phyloP scores from a whole-genome alignment of 2,329 filamentous ascomycete species.

The Fusarium albidum region DNA sequence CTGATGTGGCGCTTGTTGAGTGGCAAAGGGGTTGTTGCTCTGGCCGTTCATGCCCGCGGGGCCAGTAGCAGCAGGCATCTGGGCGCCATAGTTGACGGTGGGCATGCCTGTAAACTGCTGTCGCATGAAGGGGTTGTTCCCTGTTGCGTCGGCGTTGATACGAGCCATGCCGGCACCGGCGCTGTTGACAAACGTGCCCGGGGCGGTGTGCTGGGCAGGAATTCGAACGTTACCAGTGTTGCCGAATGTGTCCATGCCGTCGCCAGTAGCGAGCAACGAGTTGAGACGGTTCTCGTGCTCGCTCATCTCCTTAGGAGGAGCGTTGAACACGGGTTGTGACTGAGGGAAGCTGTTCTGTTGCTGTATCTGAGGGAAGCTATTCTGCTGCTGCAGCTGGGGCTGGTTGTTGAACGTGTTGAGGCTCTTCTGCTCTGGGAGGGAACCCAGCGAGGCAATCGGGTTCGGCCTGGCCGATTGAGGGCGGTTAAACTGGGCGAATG shows the following conservation, averaged over 20 bases:
- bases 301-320: conserved; percentile 63
- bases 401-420: conserved; percentile 63
- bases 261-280: conserved; percentile 82
- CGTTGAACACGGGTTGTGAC: conserved; percentile 40
- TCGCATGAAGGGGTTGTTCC: conserved; percentile 89
- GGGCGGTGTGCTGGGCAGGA: conserved; percentile 94
- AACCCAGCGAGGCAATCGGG: conserved; percentile 74
- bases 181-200: conserved; percentile 95
- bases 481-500: conserved; percentile 82
- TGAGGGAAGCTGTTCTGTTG: conserved; percentile 47
- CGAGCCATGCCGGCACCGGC: conserved; percentile 81
- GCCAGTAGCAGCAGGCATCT: conserved; percentile 64
- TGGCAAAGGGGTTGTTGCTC: conserved; percentile 67
- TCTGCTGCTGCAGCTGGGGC: conserved; percentile 52
- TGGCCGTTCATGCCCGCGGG: conserved; percentile 64
- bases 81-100: conserved; percentile 60
- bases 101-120: conserved; percentile 85
- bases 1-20: conserved; percentile 52
- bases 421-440: conserved; percentile 85
- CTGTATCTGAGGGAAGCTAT: conserved; percentile 45
- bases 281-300: conserved; percentile 82
- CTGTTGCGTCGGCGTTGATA: conserved; percentile 75
- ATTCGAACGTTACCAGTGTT: conserved; percentile 97
- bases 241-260: conserved; percentile 96
- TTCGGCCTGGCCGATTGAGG: conserved; percentile 61